Percentiles rank a stretch among this genome's conserved stretches.
These are phyloP conservation scores for Eremothecium cymbalariae DNA, from an alignment of 1,139 yeast species.

Conservation along the genomic window DNA sequence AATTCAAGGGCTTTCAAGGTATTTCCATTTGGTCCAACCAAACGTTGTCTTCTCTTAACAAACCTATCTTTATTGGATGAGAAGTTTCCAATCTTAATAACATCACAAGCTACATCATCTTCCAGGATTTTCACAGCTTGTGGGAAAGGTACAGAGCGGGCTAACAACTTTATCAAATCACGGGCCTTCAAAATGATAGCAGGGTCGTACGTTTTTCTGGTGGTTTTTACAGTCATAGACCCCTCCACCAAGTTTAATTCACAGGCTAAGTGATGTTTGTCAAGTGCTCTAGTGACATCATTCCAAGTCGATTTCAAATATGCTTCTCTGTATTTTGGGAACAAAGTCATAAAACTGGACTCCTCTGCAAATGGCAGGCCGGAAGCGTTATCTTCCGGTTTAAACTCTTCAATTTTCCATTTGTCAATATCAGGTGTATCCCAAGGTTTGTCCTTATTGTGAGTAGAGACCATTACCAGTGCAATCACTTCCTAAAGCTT, in stretches of 20 bases:
- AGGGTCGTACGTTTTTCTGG: constrained; percentile 92
- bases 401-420: constrained; percentile 86
- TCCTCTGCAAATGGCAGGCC: constrained; percentile 91
- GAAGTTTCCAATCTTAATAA: constrained; percentile 85
- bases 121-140: constrained; percentile 88
- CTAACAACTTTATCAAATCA: constrained; percentile 84
- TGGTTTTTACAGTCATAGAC: constrained; percentile 92
- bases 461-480: constrained; percentile 80
- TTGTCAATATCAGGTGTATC: constrained; percentile 93
- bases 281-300: constrained; percentile 77
- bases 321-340: constrained; percentile 93
- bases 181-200: constrained; percentile 90
- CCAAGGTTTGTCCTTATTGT: constrained; percentile 96
- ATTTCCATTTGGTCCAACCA: constrained; percentile 95
- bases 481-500: too few species aligned
- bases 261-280: constrained; percentile 66
- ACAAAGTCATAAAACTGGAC: constrained; percentile 85
- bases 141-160: constrained; percentile 95
- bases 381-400: constrained; percentile 77
- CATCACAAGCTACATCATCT: constrained; percentile 93
- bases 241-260: constrained; percentile 90
- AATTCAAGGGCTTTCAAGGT: constrained; percentile 92
- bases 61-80: constrained; percentile 89
- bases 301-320: constrained; percentile 88
- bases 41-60: constrained; percentile 89